Evolutionary conservation across 768 basidiomycete species (phyloP), one percentile per base, ranked within the genome.

Genomic region (Exsudoporus frostii): DNA sequence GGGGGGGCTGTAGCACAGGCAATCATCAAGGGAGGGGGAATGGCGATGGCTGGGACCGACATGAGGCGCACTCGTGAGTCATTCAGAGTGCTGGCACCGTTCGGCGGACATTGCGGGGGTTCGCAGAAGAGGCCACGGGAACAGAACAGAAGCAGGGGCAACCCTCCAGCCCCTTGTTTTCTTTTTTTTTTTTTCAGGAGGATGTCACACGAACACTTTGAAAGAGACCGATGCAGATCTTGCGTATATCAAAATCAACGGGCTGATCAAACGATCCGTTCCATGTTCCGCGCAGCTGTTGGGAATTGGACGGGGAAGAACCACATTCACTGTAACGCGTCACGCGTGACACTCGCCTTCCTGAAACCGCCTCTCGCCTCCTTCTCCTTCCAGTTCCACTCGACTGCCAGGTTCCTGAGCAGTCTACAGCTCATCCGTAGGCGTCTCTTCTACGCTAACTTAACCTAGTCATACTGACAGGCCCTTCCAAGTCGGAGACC

Each of bases 311-410:
- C 40, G 45, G 51, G 57, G 57, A 58, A 22, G 47, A 55, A 36
- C 24, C 47, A 51, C 49, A 46, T 32, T 51, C 14, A 45, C 7
- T n/a, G 50, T 68, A 54, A 67, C 56, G 7, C 8, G 46, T 64
- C 42, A 62, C 62, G 38, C 30, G 54, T 61, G 49, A 64, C 47
- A 6, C 9, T 39, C 27, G 11, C 42, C 39, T 20, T 22, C 29
- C 30, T 40, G n/a, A n/a, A n/a, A n/a, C n/a, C n/a, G n/a, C 11
- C 19, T 17, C 44, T 50, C 11, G 30, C n/a, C 19, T 19, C 10
- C 30, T 24, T 36, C 46, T 38, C 25, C n/a, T 36, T n/a, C 38
- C 33, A 33, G 36, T 44, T 36, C 27, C 40, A 45, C 42, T 40
- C 48, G 34, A 8, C 20, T n/a, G 34, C 33, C 52, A 25, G 20